Percentiles rank a stretch among this genome's conserved stretches.
phyloP scores from a whole-genome alignment of 495 filamentous ascomycete genomes.

The Penicillium steckii region DNA sequence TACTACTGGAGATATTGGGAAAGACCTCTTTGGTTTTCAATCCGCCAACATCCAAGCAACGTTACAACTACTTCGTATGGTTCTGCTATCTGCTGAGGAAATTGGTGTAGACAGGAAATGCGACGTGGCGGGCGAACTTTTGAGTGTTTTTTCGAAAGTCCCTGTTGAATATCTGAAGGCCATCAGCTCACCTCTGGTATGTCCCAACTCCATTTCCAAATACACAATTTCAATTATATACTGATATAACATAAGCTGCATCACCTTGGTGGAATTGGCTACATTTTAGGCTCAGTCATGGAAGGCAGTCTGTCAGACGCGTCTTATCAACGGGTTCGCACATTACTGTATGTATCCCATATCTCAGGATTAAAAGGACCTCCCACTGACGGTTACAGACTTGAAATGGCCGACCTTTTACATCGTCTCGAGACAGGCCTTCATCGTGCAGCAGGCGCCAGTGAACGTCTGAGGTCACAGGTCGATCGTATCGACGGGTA shows the following conservation, averaged over 20 bases:
- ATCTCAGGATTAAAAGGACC: neutral
- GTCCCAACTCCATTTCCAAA: too few relatives aligned
- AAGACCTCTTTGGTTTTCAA: slow-evolving; percentile 48
- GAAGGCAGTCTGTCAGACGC: slow-evolving; percentile 47
- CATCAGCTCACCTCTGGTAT: slow-evolving; percentile 48
- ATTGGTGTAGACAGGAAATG: slow-evolving; percentile 45
- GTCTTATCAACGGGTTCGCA: slow-evolving; percentile 43
- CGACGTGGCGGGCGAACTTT: slow-evolving; percentile 44
- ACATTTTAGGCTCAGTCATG: slow-evolving; percentile 49
- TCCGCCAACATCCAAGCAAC: slow-evolving; percentile 54
- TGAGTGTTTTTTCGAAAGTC: slow-evolving; percentile 44
- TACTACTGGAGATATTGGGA: slow-evolving; percentile 28
- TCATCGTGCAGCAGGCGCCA: slow-evolving; percentile 38
- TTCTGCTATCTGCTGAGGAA: slow-evolving; percentile 42
- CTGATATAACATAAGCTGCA: slow-evolving; percentile 31
- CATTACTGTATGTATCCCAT: slow-evolving; percentile 31
- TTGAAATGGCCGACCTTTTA: slow-evolving; percentile 49
- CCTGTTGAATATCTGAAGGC: slow-evolving; percentile 45
- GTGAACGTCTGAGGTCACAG: slow-evolving; percentile 39
- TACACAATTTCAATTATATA: neutral
- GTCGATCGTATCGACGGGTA: slow-evolving; percentile 49
- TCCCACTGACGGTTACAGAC: neutral
- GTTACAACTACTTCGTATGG: slow-evolving; percentile 49
- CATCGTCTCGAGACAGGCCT: slow-evolving; percentile 43
- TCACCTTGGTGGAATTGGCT: slow-evolving; percentile 50